Evolutionary conservation across 2,329 filamentous ascomycete genomes (phyloP), one percentile per base, ranked within the genome.

Genomic region (Podosphaera leucotricha): DNA sequence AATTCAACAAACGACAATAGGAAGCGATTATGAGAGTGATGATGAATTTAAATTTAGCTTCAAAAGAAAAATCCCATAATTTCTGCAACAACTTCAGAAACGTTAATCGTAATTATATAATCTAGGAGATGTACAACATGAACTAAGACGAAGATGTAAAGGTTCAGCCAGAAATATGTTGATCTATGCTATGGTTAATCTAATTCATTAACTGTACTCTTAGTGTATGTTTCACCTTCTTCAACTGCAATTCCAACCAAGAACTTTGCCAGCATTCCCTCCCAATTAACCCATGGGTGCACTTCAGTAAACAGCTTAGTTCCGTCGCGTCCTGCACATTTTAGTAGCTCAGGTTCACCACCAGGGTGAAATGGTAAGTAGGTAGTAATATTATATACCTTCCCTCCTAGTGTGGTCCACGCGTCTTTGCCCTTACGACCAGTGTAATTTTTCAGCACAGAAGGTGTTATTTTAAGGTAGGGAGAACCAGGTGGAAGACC

Each of bases 301-400:
- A 78, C 65, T 60, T 79, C 72, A 7, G 68, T 71, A 59, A 80
- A 80, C 46, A 80, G 53, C 55, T 64, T 66, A 2, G 70, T 76
- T 30, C 70, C 75, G 55, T 80, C 75, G 46, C 67, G 62, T 0
- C 67, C 76, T 0, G 76, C 76, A 28, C 66, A 68, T 26, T 72
- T 64, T 59, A 80, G 61, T 49, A 90, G 60, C 62, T 92, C 81
- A 3, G 75, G 73, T 53, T 78, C 72, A 7, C 82, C 90, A 19
- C 90, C 90, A 0, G 90, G 90, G 59, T 98, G 90, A 57, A 85
- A 98, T 1, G 80, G 76, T 30, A 85, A 59, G 57, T 95, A 98
- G 0, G 87, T 84, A 0, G 78, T 79, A 46, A 98, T 77, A 56
- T 95, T 95, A 63, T 95, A 98, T 22, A 95, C 87, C 55, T 81